Evolutionary conservation across 177 flowering plant genomes (phyloP), one percentile per base, ranked within the genome.

Genomic region (Vitis hybrid): DNA sequence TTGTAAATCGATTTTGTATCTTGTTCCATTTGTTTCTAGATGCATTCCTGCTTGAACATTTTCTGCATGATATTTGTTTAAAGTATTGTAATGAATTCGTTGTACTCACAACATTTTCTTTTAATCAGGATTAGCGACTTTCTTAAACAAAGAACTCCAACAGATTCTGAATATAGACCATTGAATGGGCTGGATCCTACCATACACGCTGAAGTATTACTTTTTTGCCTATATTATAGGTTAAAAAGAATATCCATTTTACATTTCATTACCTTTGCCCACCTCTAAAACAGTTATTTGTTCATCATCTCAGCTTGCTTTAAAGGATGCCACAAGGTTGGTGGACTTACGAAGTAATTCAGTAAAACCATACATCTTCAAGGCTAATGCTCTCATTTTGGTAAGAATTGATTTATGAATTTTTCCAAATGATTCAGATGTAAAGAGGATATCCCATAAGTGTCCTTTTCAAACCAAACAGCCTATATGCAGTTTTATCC

Each of bases 261-360:
- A 8, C 6, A 3, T 51, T 17, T 23, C 52, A 45, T 70, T 6
- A 21, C 57, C 13, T 12, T 70, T 54, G 7, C 62, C 9, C 59
- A 17, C 26, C n/a, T 63, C 17, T 45, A 66, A 19, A 48, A 45
- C 15, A 34, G 3, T 13, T 11, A 40, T 51, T 54, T 76, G 60
- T 45, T 8, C 49, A 59, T 63, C 48, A 61, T 81, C 78, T 68
- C 88, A 93, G 99, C 95, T 95, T 81, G 98, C 97, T 58, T 69
- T 93, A 52, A 95, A 93, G 86, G 98, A 95, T 86, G 97, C 97
- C 49, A 97, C 93, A 72, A 93, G 91, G 85, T 82, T 89, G 71
- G 70, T 89, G 77, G 81, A 56, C 68, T 49, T 83, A n/a, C 81
- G 57, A 58, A 83, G 69, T 72, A 79, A 86, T 80, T 81, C 86